Conservation (phyloP, 805 yeast genomes). For the Lipomyces anomalus region DNA sequence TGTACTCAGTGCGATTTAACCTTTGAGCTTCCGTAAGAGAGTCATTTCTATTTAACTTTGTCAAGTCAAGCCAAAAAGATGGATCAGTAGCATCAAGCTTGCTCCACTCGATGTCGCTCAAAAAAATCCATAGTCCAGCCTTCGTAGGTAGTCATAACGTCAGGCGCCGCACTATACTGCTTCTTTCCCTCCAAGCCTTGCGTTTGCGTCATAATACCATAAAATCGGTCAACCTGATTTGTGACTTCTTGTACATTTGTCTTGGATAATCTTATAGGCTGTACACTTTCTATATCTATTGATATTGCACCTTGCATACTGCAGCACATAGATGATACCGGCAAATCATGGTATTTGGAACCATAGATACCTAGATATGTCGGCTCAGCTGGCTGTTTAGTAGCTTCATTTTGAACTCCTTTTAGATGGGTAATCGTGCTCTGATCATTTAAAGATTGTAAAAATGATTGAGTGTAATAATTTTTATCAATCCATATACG, state of each 20-base stretch:
- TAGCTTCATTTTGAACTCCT: no score
- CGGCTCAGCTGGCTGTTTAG: no score
- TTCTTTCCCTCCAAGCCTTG: background rate
- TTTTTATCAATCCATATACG: constrained; percentile 14
- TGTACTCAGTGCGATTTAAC: no score
- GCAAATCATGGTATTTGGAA: constrained; percentile 18
- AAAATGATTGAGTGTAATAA: constrained; percentile 3
- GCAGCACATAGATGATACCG: constrained; percentile 21
- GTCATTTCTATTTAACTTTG: no score
- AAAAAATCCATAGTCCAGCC: constrained; percentile 14
- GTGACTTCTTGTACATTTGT: background rate
- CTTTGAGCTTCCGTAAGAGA: no score
- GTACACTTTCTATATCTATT: background rate
- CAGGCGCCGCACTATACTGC: no score
- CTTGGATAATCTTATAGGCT: constrained; percentile 3
- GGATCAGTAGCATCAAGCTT: no score
- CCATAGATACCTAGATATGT: constrained; percentile 9
- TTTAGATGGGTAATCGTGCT: no score
- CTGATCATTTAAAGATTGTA: constrained; percentile 2
- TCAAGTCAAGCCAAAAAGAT: no score
- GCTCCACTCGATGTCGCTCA: no score
- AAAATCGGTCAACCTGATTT: background rate
- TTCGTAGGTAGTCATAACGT: constrained; percentile 10
- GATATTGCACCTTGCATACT: constrained; percentile 5
- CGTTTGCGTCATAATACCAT: background rate